A percentile compares a stretch with the other conserved stretches of the same genome.
phyloP scores from a whole-genome alignment of 2,329 filamentous ascomycete genomes.

The Metarhizium brunneum region DNA sequence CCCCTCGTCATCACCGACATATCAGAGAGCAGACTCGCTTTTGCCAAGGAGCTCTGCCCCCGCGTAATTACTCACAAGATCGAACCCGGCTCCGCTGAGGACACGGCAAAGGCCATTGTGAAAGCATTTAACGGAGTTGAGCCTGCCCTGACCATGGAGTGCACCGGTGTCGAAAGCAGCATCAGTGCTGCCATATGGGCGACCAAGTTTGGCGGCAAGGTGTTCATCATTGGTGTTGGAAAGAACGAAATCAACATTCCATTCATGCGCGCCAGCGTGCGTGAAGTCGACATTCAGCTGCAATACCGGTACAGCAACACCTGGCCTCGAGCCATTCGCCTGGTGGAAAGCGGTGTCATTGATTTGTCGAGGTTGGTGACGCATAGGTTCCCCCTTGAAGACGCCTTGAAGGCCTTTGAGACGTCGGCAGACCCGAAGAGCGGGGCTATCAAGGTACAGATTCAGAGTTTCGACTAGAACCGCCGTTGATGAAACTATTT shows the following conservation, averaged over 20 bases:
- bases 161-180: conserved; percentile 88
- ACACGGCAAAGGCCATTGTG: conserved; percentile 60
- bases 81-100: conserved; percentile 55
- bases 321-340: conserved; percentile 85
- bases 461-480: conserved; percentile 56
- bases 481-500: background rate
- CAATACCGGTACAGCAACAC: conserved; percentile 96
- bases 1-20: conserved; percentile 94
- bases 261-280: conserved; percentile 85
- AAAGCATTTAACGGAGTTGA: conserved; percentile 66
- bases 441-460: conserved; percentile 96
- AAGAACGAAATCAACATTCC: conserved; percentile 93
- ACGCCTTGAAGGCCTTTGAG: conserved; percentile 83
- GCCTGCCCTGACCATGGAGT: conserved; percentile 77
- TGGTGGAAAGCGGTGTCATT: conserved; percentile 77
- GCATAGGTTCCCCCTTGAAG: conserved; percentile 76
- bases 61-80: conserved; percentile 75
- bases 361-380: conserved; percentile 77
- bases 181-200: conserved; percentile 81
- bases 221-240: conserved; percentile 93
- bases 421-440: conserved; percentile 81
- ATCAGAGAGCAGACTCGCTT: conserved; percentile 72
- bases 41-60: conserved; percentile 77
- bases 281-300: conserved; percentile 91
- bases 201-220: conserved; percentile 89